Evolutionary conservation across 2,329 filamentous ascomycete genomes (phyloP).

Genomic region (Aspergillus viridinutans): DNA sequence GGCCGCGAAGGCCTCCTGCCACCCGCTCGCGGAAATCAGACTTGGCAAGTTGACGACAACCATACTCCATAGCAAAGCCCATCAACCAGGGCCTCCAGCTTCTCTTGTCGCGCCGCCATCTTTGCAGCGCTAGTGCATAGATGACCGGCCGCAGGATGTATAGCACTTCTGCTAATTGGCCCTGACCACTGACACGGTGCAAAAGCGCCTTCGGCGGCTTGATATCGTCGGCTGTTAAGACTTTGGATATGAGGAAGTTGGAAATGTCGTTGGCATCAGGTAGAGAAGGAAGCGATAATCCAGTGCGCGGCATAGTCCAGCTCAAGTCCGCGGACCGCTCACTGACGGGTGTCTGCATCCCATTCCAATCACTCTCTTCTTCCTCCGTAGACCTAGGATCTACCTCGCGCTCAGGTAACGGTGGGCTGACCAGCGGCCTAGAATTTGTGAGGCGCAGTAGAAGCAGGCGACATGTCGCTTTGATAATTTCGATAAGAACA

Average conservation of each 20-base stretch:
- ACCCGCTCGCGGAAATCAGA: conserved; percentile 59
- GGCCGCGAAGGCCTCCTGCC: conserved; percentile 67
- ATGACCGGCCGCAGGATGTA: conserved; percentile 86
- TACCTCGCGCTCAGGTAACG: conserved; percentile 78
- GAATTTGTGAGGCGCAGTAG: conserved; percentile 79
- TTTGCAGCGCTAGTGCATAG: conserved; percentile 79
- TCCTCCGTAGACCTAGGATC: conserved; percentile 59
- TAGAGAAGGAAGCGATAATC: conserved; percentile 75
- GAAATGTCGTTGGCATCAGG: conserved; percentile 79
- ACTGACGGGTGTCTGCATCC: conserved; percentile 41
- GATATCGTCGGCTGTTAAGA: conserved; percentile 93
- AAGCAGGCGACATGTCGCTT: conserved; percentile 77
- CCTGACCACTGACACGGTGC: conserved; percentile 67
- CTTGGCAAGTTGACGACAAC: conserved; percentile 77
- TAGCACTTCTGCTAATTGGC: conserved; percentile 81
- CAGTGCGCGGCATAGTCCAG: conserved; percentile 94
- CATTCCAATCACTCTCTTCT: conserved; percentile 43
- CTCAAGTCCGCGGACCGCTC: conserved; percentile 47
- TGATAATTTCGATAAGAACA: conserved; percentile 77
- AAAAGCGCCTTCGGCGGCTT: conserved; percentile 83
- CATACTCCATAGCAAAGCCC: conserved; percentile 79
- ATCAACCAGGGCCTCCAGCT: conserved; percentile 91
- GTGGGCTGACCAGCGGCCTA: conserved; percentile 75
- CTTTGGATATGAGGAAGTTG: conserved; percentile 80
- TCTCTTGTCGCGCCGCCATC: conserved; percentile 65